Evolutionary conservation across 2,329 filamentous ascomycete genomes (phyloP).

Genomic region (Fusarium citri): DNA sequence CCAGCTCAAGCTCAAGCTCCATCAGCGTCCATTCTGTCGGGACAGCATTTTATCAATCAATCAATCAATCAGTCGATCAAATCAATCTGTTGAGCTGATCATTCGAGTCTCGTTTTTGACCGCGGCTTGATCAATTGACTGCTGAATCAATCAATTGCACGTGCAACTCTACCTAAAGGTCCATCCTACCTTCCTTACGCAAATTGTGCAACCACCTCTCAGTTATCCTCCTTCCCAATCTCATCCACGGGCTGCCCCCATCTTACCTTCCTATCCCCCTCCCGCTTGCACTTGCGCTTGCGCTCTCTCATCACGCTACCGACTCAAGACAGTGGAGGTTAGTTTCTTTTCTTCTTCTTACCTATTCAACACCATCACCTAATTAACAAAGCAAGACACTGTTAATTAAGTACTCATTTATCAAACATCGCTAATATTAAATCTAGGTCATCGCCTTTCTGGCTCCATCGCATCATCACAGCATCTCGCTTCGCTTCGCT

Average conservation of each 20-base stretch:
- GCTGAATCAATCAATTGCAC: constrained; percentile 20
- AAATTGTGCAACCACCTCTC: constrained; percentile 37
- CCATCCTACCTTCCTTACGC: neutral
- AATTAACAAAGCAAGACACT: constrained; percentile 24
- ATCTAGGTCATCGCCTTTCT: neutral
- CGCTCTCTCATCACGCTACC: constrained; percentile 18
- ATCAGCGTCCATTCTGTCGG: constrained; percentile 38
- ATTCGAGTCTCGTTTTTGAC: neutral
- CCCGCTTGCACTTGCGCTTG: neutral
- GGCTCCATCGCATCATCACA: constrained; percentile 7
- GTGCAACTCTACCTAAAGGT: constrained; percentile 28
- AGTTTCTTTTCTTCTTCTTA: constrained; percentile 17
- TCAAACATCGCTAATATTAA: neutral
- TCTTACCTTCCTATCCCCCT: constrained; percentile 25
- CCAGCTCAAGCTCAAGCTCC: constrained; percentile 2
- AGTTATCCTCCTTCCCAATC: constrained; percentile 33
- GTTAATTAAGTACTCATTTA: neutral
- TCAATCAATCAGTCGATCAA: neutral
- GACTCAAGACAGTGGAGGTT: constrained; percentile 10
- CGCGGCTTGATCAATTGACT: constrained; percentile 21
- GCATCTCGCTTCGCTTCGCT: neutral
- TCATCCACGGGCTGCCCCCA: constrained; percentile 20
- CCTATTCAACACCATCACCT: constrained; percentile 30
- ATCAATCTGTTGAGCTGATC: neutral
- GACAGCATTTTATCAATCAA: constrained; percentile 11